Conservation (phyloP, 768 basidiomycete genomes). For the Trametes cubensis region DNA sequence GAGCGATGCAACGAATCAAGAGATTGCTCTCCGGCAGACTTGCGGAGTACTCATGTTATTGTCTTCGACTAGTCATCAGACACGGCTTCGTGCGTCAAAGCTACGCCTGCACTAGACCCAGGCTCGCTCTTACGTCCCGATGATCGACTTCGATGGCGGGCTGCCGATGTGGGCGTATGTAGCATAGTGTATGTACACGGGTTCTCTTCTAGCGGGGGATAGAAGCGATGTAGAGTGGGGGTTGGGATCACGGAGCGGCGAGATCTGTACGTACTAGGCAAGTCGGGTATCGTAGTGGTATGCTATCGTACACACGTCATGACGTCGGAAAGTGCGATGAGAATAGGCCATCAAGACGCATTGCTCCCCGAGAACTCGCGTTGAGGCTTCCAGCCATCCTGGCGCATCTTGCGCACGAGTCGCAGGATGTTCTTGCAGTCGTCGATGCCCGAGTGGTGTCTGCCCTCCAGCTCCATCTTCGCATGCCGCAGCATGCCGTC, state of each 20-base stretch:
- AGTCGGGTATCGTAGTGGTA: too few relatives aligned
- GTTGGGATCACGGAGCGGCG: too few relatives aligned
- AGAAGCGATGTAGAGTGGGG: too few relatives aligned
- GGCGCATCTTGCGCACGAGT: constrained; percentile 30
- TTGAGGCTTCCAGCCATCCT: constrained; percentile 32
- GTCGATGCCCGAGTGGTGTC: constrained; percentile 37
- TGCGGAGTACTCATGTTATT: constrained; percentile 19
- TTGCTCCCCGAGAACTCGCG: neutral
- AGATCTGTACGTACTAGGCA: too few relatives aligned
- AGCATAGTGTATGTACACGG: neutral
- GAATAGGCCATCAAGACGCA: neutral
- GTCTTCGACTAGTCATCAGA: constrained; percentile 21
- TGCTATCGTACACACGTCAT: too few relatives aligned
- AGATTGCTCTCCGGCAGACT: neutral
- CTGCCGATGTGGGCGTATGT: too few relatives aligned
- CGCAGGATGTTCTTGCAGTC: constrained; percentile 37
- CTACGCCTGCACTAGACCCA: neutral
- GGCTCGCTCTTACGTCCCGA: constrained; percentile 2
- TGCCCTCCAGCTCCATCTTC: constrained; percentile 31
- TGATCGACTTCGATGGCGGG: neutral
- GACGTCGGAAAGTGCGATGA: neutral
- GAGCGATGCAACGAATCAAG: neutral
- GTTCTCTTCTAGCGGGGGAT: neutral
- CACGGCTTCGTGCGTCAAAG: neutral
- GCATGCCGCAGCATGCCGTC: constrained; percentile 30